phyloP scores from a whole-genome alignment of 2,329 filamentous ascomycete species.

The Eurotiales sp. region DNA sequence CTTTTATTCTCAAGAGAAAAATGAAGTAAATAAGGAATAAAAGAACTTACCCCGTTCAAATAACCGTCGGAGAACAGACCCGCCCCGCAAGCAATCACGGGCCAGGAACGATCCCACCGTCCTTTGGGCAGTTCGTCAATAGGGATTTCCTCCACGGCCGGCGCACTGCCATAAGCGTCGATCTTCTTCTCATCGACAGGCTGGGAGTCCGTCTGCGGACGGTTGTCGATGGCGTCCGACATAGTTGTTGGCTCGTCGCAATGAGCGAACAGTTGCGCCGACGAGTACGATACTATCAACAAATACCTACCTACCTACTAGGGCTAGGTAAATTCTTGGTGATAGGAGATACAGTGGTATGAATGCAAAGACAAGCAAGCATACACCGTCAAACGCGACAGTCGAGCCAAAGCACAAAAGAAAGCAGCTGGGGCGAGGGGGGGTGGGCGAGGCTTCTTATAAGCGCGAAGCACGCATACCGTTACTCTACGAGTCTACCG shows the following conservation, averaged over 20 bases:
- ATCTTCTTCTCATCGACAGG: slow-evolving; percentile 11
- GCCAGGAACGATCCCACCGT: slow-evolving; percentile 58
- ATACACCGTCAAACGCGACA: neutral
- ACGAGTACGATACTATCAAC: no score
- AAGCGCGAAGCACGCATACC: no score
- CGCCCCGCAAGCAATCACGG: slow-evolving; percentile 82
- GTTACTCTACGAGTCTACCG: no score
- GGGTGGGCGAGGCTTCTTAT: no score
- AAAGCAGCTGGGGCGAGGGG: neutral
- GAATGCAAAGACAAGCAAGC: no score
- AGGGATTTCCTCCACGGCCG: slow-evolving; percentile 20
- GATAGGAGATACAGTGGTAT: no score
- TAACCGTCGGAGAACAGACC: slow-evolving; percentile 91
- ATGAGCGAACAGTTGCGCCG: no score
- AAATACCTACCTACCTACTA: no score
- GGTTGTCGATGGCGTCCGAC: slow-evolving; percentile 15
- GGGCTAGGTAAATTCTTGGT: no score
- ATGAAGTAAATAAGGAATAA: neutral
- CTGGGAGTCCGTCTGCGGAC: slow-evolving; percentile 12
- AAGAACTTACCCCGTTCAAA: slow-evolving; percentile 68
- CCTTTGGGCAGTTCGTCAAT: slow-evolving; percentile 30
- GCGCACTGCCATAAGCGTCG: slow-evolving; percentile 13
- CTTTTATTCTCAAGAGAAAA: no score
- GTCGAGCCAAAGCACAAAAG: neutral
- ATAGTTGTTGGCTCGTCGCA: no score